These are phyloP conservation scores for Pestalotiopsis fici DNA, from an alignment of 2,329 filamentous ascomycete genomes.

Conservation along the genomic window DNA sequence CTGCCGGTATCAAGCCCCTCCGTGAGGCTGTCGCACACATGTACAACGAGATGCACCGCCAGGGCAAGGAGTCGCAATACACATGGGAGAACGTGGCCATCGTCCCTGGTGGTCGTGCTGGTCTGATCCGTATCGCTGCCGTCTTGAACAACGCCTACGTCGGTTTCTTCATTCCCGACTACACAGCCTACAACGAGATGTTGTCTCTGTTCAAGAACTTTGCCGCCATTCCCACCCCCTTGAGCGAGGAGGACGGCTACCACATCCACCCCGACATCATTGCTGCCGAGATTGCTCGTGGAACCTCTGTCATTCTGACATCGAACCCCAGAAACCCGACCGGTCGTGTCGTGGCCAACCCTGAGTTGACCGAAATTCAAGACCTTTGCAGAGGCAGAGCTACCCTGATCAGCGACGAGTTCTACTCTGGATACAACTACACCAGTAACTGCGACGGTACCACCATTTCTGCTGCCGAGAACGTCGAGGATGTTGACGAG, in stretches of 20 bases:
- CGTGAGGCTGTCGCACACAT: conserved; percentile 86
- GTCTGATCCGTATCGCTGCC: conserved; percentile 91
- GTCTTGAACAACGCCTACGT: conserved; percentile 91
- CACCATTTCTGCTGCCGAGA: conserved; percentile 86
- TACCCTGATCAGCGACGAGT: conserved; percentile 93
- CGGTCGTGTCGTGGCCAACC: conserved; percentile 81
- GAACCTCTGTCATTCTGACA: conserved; percentile 85
- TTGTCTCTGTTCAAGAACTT: conserved; percentile 93
- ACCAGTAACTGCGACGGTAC: conserved; percentile 87
- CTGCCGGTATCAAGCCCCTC: conserved; percentile 88
- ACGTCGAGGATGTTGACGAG: conserved; percentile 85
- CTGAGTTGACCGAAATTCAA: conserved; percentile 86
- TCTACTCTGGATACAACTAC: conserved; percentile 97
- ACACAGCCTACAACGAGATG: conserved; percentile 98
- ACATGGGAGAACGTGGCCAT: conserved; percentile 98
- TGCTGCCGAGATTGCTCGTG: conserved; percentile 84
- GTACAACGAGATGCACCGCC: conserved; percentile 90
- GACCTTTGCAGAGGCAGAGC: conserved; percentile 89
- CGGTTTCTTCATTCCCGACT: conserved; percentile 92
- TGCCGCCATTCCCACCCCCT: conserved; percentile 81
- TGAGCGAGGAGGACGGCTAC: conserved; percentile 84
- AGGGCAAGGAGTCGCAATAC: conserved; percentile 86
- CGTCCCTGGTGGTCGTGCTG: conserved; percentile 89
- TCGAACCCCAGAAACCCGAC: conserved; percentile 96
- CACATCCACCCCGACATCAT: conserved; percentile 94